These are phyloP conservation scores for Globisporangium nagaii DNA, from an alignment of 352 stramenopile species.

Conservation along the genomic window DNA sequence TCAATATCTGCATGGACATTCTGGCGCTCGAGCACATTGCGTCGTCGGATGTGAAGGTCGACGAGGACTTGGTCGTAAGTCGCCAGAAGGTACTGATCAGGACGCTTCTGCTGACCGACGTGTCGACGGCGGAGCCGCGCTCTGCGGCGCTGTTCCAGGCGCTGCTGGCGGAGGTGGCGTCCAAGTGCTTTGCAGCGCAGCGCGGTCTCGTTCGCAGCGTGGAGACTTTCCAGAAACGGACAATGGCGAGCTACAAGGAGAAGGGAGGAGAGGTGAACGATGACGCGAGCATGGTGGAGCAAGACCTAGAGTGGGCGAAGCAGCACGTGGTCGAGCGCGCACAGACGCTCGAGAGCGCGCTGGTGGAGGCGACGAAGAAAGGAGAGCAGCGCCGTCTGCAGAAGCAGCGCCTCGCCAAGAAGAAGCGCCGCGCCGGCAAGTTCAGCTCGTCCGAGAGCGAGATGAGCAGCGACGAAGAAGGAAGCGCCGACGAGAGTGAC, in stretches of 20 bases:
- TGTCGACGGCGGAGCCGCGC: constrained; percentile 40
- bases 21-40: constrained; percentile 51
- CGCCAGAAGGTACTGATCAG: constrained; percentile 57
- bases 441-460: constrained; percentile 27
- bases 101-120: constrained; percentile 40
- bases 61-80: constrained; percentile 16
- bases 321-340: constrained; percentile 40
- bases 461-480: constrained; percentile 20
- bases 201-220: constrained; percentile 35
- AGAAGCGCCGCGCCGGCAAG: constrained; percentile 17
- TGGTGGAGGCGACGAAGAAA: constrained; percentile 27
- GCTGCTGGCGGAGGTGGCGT: constrained; percentile 40
- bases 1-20: constrained; percentile 71
- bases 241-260: constrained; percentile 27
- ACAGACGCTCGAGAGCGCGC: constrained; percentile 23
- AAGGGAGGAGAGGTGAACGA: constrained; percentile 9
- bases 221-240: constrained; percentile 41
- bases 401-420: constrained; percentile 29
- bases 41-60: constrained; percentile 7
- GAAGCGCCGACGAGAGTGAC: constrained; percentile 3
- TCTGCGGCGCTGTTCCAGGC: constrained; percentile 49
- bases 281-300: constrained; percentile 17
- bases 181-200: constrained; percentile 36
- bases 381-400: constrained; percentile 28
- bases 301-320: constrained; percentile 49